A percentile compares a stretch with the other conserved stretches of the same genome.
Conservation (phyloP, 108 stramenopile species). For the Aurantiochytrium sp. region DNA sequence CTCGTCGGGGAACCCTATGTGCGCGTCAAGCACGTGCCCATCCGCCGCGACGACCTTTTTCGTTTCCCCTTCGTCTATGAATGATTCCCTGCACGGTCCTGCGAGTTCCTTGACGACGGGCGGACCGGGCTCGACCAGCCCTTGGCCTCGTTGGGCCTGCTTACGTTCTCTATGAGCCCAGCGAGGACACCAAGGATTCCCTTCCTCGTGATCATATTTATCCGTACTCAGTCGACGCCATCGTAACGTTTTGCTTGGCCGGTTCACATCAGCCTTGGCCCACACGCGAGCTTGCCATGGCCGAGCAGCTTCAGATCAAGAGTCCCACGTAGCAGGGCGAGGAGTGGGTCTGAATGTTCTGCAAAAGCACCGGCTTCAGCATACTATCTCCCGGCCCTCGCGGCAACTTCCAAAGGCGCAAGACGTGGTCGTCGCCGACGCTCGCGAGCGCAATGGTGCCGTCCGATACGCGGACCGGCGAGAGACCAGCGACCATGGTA, state of each 20-base stretch:
- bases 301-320: not conserved
- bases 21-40: not conserved
- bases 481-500: not conserved
- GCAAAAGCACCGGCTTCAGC: not conserved
- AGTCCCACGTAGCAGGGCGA: not conserved
- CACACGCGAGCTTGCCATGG: no score
- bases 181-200: no score
- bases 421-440: not conserved
- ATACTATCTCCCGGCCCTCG: not conserved
- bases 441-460: not conserved
- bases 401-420: constrained; percentile 20
- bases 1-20: not conserved
- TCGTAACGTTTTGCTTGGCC: not conserved
- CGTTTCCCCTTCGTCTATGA: not conserved
- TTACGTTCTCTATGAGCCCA: no score
- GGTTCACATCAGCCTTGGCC: not conserved
- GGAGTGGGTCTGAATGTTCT: not conserved
- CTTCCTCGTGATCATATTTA: no score
- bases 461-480: not conserved
- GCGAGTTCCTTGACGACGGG: no score
- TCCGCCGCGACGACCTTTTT: not conserved
- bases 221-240: no score
- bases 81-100: no score
- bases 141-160: no score
- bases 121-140: no score